A percentile compares a stretch with the other conserved stretches of the same genome.
These are phyloP conservation scores for Elongisporangium prolatum DNA, from an alignment of 352 stramenopile genomes.

Conservation along the genomic window DNA sequence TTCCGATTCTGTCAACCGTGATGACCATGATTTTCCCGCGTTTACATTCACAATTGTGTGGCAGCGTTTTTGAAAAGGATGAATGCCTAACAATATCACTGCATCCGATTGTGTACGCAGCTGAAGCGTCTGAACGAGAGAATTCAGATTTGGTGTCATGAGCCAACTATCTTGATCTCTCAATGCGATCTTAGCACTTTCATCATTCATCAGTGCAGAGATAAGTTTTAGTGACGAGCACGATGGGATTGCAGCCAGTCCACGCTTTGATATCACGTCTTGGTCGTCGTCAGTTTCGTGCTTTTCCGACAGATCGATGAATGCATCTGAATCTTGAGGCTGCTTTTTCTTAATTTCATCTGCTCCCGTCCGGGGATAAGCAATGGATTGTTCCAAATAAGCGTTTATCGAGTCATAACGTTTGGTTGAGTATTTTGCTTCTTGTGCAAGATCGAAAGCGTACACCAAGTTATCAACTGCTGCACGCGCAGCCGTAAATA, in stretches of 20 bases:
- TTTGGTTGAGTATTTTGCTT: constrained; percentile 22
- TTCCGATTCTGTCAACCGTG: too few species aligned
- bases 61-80: constrained; percentile 34
- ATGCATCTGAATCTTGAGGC: too few species aligned
- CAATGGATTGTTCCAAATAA: too few species aligned
- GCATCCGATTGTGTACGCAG: constrained; percentile 20
- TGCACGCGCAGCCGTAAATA: constrained; percentile 46
- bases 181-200: not conserved
- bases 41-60: constrained; percentile 20
- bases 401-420: not conserved
- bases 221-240: too few species aligned
- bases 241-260: too few species aligned
- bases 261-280: too few species aligned
- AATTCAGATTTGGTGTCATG: constrained; percentile 25
- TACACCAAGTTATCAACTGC: constrained; percentile 69
- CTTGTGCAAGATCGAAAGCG: constrained; percentile 43
- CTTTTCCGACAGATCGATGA: too few species aligned
- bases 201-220: too few species aligned
- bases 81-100: constrained; percentile 43
- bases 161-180: not conserved
- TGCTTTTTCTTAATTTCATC: too few species aligned
- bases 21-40: not conserved
- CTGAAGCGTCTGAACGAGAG: constrained; percentile 25
- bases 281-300: too few species aligned
- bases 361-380: too few species aligned